Percentiles rank a stretch among this genome's conserved stretches.
Evolutionary conservation across 1,284 basidiomycete genomes (phyloP).

Genomic region (Cryptococcus wingfieldii): DNA sequence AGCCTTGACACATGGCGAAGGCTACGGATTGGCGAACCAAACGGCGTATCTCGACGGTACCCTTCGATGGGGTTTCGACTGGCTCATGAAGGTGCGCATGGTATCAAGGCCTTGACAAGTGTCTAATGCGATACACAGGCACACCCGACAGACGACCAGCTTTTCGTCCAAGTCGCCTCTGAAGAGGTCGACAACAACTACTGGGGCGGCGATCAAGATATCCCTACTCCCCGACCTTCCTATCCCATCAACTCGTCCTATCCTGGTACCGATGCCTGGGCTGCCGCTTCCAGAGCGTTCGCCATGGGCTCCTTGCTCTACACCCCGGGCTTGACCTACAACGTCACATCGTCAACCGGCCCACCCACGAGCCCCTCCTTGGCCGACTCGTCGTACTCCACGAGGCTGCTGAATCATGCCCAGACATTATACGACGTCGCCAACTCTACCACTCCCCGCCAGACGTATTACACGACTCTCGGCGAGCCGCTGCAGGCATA

Average conservation of each 20-base stretch:
- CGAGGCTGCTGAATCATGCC: slow-evolving; percentile 67
- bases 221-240: slow-evolving; percentile 68
- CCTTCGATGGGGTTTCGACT: slow-evolving; percentile 83
- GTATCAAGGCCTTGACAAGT: background rate
- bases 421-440: slow-evolving; percentile 70
- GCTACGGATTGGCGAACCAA: slow-evolving; percentile 76
- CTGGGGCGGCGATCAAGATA: slow-evolving; percentile 70
- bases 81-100: slow-evolving; percentile 71
- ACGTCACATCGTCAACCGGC: slow-evolving; percentile 42
- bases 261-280: slow-evolving; percentile 85
- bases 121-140: slow-evolving; percentile 54
- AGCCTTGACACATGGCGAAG: slow-evolving; percentile 73
- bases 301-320: slow-evolving; percentile 80
- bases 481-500: slow-evolving; percentile 65
- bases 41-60: slow-evolving; percentile 82
- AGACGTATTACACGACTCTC: slow-evolving; percentile 54
- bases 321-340: slow-evolving; percentile 55
- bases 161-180: slow-evolving; percentile 74
- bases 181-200: slow-evolving; percentile 68
- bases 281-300: slow-evolving; percentile 76
- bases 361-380: slow-evolving; percentile 60
- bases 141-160: slow-evolving; percentile 66
- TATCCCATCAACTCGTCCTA: slow-evolving; percentile 70
- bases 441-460: slow-evolving; percentile 51
- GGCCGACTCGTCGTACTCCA: slow-evolving; percentile 68